These are phyloP conservation scores for Penstemon eatonii DNA, from an alignment of 257 asterid genomes.

Conservation along the genomic window DNA sequence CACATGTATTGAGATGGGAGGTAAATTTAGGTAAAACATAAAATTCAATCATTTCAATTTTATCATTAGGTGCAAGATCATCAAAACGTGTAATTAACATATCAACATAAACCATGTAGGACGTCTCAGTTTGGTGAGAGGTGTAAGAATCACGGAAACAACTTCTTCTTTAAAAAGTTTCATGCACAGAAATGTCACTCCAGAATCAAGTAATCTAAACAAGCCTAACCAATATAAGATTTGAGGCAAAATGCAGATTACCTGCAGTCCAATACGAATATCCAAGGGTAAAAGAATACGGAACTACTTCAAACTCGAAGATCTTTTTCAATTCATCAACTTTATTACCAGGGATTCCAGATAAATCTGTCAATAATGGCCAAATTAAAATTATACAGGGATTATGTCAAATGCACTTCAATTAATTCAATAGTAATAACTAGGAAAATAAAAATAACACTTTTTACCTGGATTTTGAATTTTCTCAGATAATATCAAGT, in stretches of 20 bases:
- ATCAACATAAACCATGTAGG: background rate
- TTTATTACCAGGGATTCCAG: slow-evolving; percentile 66
- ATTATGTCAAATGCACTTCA: background rate
- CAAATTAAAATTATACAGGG: slow-evolving; percentile 3
- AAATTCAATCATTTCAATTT: background rate
- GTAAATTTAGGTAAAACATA: background rate
- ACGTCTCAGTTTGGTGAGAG: too few relatives aligned
- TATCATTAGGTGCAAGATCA: background rate
- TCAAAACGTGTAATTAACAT: background rate
- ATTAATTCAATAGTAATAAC: background rate
- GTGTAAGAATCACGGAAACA: too few relatives aligned
- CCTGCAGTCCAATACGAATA: slow-evolving; percentile 95
- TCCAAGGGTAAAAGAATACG: slow-evolving; percentile 74
- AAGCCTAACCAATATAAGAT: background rate
- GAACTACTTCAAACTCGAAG: slow-evolving; percentile 70
- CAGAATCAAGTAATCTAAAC: too few relatives aligned
- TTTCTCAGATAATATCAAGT: slow-evolving; percentile 68
- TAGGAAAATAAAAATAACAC: background rate
- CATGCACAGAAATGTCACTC: too few relatives aligned
- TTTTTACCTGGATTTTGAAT: slow-evolving; percentile 56
- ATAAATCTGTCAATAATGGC: slow-evolving; percentile 54
- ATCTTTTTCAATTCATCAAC: slow-evolving; percentile 67
- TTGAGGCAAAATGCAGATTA: slow-evolving; percentile 23
- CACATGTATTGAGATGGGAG: slow-evolving; percentile 25
- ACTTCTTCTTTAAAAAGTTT: too few relatives aligned